Evolutionary conservation across 805 yeast genomes (phyloP).

Genomic region (Starmerella potacharoeniae): DNA sequence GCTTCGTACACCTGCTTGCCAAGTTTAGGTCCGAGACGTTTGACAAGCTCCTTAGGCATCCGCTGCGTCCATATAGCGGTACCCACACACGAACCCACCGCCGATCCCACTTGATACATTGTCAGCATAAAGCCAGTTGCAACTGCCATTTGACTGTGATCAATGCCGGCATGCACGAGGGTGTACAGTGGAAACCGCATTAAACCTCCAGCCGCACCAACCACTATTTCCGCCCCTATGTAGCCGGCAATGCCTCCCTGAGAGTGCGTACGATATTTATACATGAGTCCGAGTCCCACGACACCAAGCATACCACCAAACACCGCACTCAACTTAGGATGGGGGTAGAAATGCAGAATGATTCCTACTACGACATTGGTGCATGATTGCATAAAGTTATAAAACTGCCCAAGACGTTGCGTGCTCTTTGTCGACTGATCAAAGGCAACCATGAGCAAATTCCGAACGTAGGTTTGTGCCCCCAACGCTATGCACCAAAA

Average conservation of each 20-base stretch:
- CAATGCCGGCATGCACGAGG: background rate
- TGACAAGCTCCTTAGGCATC: conserved; percentile 36
- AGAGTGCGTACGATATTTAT: background rate
- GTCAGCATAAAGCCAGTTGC: background rate
- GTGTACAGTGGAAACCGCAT: background rate
- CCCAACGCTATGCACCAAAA: conserved; percentile 50
- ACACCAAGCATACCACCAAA: background rate
- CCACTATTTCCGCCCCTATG: background rate
- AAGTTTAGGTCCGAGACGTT: conserved; percentile 30
- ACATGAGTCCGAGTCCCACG: background rate
- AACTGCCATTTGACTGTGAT: background rate
- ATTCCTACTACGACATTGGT: background rate
- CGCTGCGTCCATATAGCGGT: conserved; percentile 64
- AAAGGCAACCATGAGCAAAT: background rate
- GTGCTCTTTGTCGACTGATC: background rate
- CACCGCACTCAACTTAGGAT: background rate
- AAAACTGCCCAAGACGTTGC: background rate
- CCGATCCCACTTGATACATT: background rate
- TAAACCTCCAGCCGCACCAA: background rate
- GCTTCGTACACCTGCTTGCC: conserved; percentile 40
- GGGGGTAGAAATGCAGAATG: background rate
- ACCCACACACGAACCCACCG: conserved; percentile 44
- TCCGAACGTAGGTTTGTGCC: conserved; percentile 49
- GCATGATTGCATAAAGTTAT: background rate
- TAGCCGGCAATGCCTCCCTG: background rate